phyloP scores from a whole-genome alignment of 78 protist genomes.

The Dictyostelium firmibasis region DNA sequence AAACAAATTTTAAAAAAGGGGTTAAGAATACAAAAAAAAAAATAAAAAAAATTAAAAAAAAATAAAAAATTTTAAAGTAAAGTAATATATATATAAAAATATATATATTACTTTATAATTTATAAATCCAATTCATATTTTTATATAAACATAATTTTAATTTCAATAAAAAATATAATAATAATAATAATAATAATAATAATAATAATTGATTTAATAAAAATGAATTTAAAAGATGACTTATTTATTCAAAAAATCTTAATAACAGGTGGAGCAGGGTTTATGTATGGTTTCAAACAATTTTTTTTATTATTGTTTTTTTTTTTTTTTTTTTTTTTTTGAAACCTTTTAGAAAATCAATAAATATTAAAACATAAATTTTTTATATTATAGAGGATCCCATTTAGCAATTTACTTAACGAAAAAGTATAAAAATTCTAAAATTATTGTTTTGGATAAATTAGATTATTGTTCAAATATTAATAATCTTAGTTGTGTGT shows the following conservation, averaged over 20 bases:
- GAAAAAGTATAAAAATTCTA: constrained; percentile 49
- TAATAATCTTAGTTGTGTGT: constrained; percentile 61
- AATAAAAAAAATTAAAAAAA: too few relatives aligned
- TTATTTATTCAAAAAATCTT: not conserved
- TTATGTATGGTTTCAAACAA: not conserved
- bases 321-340: too few relatives aligned
- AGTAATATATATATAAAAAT: too few relatives aligned
- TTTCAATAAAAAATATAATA: not conserved
- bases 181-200: not conserved
- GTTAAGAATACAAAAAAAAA: too few relatives aligned
- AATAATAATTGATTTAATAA: too few relatives aligned
- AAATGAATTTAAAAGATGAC: not conserved
- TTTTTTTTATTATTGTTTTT: not conserved
- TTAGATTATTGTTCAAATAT: constrained; percentile 91
- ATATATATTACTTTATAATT: too few relatives aligned
- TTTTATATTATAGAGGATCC: constrained; percentile 67
- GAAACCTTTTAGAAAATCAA: not conserved
- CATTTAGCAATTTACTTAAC: constrained; percentile 38
- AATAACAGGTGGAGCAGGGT: not conserved
- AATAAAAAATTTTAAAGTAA: too few relatives aligned
- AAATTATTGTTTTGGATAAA: constrained; percentile 86
- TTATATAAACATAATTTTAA: too few relatives aligned
- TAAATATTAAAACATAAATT: too few relatives aligned
- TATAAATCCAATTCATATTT: too few relatives aligned
- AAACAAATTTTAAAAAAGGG: too few relatives aligned